These are phyloP conservation scores for Solanum hybrid DNA, from an alignment of 305 asterid genomes.

Conservation along the genomic window DNA sequence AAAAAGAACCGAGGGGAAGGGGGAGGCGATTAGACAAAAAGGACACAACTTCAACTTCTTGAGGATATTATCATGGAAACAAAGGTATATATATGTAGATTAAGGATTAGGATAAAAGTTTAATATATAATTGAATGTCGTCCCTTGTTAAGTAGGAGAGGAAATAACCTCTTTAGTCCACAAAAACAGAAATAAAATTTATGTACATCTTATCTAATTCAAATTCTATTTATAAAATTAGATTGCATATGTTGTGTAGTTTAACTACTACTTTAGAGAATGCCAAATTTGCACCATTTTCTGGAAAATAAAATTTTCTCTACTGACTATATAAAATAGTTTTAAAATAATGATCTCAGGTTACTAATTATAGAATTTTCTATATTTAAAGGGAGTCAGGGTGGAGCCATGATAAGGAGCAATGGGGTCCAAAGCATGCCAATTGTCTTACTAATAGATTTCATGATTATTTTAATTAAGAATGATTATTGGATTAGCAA, in stretches of 20 bases:
- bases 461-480: conserved; percentile 9
- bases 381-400: not conserved
- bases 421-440: conserved; percentile 16
- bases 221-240: not conserved
- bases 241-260: not conserved
- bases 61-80: not conserved
- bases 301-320: not conserved
- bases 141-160: not conserved
- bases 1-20: not conserved
- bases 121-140: not conserved
- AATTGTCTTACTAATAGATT: conserved; percentile 7
- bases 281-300: not conserved
- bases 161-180: not conserved
- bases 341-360: not conserved
- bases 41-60: not conserved
- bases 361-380: not conserved
- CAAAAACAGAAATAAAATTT: not conserved
- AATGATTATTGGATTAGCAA: not conserved
- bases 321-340: not conserved
- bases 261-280: not conserved
- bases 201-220: not conserved
- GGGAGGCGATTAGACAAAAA: not conserved
- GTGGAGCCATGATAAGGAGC: conserved; percentile 7
- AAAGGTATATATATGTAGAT: not conserved
- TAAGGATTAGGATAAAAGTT: not conserved